phyloP scores from a whole-genome alignment of 2,329 filamentous ascomycete genomes.

The Arachnopeziza araneosa region DNA sequence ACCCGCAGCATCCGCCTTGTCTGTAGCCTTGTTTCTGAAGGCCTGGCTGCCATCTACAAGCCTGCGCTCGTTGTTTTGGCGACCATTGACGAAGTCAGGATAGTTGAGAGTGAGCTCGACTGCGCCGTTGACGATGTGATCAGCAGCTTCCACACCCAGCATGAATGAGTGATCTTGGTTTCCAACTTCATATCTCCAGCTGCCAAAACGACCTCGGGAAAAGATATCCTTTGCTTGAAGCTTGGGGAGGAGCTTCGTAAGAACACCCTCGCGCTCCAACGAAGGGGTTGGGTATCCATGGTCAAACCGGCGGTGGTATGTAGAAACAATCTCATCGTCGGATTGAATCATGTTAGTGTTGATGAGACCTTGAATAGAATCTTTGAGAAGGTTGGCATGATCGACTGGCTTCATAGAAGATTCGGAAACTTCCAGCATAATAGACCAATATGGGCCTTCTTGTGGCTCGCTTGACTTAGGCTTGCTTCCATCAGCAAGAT shows the following conservation, averaged over 20 bases:
- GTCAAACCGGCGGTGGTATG: conserved; percentile 96
- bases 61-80: conserved; percentile 34
- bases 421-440: conserved; percentile 98
- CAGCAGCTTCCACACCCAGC: conserved; percentile 70
- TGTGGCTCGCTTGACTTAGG: conserved; percentile 65
- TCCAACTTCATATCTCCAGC: conserved; percentile 90
- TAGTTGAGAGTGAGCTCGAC: conserved; percentile 74
- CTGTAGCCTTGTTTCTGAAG: conserved; percentile 26
- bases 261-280: conserved; percentile 89
- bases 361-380: conserved; percentile 92
- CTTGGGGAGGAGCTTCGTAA: conserved; percentile 88
- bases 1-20: conserved; percentile 29
- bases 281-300: conserved; percentile 96
- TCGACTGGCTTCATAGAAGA: conserved; percentile 94
- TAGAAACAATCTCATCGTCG: conserved; percentile 91
- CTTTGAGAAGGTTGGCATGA: conserved; percentile 73
- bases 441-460: conserved; percentile 97
- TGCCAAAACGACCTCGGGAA: conserved; percentile 94
- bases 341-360: conserved; percentile 96
- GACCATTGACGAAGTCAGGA: conserved; percentile 66
- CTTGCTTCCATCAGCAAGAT: conserved; percentile 81
- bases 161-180: conserved; percentile 69
- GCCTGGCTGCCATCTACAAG: conserved; percentile 32
- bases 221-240: conserved; percentile 88
- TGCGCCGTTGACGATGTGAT: conserved; percentile 67